phyloP scores from a whole-genome alignment of 306 rosid species.

The Urtica urens region DNA sequence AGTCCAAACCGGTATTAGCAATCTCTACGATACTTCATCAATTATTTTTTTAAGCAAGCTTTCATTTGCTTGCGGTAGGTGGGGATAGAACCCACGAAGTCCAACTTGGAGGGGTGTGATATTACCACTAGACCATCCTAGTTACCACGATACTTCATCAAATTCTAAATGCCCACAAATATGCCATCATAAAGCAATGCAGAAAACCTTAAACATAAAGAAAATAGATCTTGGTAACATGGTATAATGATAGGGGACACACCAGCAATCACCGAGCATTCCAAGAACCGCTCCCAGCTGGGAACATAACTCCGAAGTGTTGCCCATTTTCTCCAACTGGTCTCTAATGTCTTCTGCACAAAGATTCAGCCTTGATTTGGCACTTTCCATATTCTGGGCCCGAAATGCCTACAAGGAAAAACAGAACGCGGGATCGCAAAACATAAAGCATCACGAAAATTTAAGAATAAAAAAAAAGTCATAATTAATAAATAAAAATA shows the following conservation, averaged over 20 bases:
- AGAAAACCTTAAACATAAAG: no score
- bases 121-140: no score
- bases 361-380: slow-evolving; percentile 76
- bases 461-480: background rate
- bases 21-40: no score
- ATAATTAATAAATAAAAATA: slow-evolving; percentile 3
- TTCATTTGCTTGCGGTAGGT: no score
- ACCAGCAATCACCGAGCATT: slow-evolving; percentile 99
- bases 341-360: slow-evolving; percentile 75
- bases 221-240: no score
- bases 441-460: background rate
- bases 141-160: no score
- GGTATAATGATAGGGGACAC: slow-evolving; percentile 22
- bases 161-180: no score
- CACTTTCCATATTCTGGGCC: slow-evolving; percentile 85
- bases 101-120: no score
- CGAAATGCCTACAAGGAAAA: slow-evolving; percentile 60
- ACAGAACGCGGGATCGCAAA: background rate
- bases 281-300: slow-evolving; percentile 99
- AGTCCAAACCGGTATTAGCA: no score
- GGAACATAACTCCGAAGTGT: slow-evolving; percentile 74
- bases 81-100: no score
- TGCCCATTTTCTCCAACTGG: slow-evolving; percentile 61
- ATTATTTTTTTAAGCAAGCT: no score
- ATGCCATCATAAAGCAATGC: no score